Base-by-base conservation (phyloP, 179 eudicot species). In the Camellia oleifera region DNA sequence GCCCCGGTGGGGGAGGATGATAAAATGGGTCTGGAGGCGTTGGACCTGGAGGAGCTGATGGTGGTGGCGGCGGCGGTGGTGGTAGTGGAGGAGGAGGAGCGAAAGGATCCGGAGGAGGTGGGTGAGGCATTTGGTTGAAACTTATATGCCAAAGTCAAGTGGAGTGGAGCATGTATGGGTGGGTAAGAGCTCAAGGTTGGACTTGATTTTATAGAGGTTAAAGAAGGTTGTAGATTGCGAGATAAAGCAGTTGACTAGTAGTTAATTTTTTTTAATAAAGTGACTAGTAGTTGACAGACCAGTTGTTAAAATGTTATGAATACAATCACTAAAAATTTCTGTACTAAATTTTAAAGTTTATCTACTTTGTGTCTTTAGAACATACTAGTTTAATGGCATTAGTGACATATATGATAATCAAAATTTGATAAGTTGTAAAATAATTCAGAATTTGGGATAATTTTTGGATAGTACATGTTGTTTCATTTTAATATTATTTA, bases 51-150 rank as follows among this genome's bases (percentile, higher is more conserved):
- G 40, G 40, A 32, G 40, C 40, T 40, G 78, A 45, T 45, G 73
- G 69, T 0, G 77, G 77, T 32, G 40, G 40, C 2, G 40, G 40
- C 40, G 40, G 40, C 0, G 64, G 77, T 2, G 67, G 77, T 10
- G 78, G 68, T 2, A 7, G 48, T 40, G 67, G 68, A 4, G 67
- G 65, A 2, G 77, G 67, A 13, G 67, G 57, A 46, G 9, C 67
- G 57, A 72, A 72, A 3, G 75, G 60, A 52, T 5, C 75, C 1
- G 75, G 75, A 10, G 75, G 75, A 8, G 75, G 75, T 18, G 75
- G 74, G 67, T 17, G 78, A 62, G 14, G 0, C 78, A 75, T 75
- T 69, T 2, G 0, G 3, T 0, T 23, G 5, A 32, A 67, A 7
- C 70, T 40, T 67, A 12, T 11, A 8, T 67, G n/a, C 46, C 52